phyloP scores from a whole-genome alignment of 2,329 filamentous ascomycete genomes.

The Kalaharituber pfeilii region DNA sequence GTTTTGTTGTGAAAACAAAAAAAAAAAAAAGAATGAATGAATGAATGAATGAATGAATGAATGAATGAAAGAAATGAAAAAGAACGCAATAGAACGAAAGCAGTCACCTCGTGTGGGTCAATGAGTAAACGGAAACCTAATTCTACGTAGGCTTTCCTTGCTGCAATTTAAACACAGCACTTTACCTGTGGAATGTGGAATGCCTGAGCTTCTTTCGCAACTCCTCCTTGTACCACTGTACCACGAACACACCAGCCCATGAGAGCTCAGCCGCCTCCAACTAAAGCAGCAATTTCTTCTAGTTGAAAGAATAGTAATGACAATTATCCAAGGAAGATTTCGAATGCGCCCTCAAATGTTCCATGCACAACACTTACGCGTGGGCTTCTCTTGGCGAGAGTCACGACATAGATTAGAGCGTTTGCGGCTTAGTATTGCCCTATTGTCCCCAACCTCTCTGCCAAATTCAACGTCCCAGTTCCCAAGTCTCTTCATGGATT shows the following conservation, averaged over 20 bases:
- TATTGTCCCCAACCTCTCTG: too few species aligned
- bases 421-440: not conserved
- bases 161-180: not conserved
- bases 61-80: not conserved
- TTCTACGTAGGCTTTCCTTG: not conserved
- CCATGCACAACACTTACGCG: not conserved
- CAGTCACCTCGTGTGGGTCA: too few species aligned
- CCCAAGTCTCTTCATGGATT: too few species aligned
- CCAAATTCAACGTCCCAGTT: not conserved
- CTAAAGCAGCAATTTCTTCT: too few species aligned
- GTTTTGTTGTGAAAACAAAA: not conserved
- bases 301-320: too few species aligned
- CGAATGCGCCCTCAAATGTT: not conserved
- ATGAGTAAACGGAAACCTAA: not conserved
- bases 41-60: not conserved
- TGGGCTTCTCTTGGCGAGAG: not conserved
- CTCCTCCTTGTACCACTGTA: not conserved
- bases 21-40: not conserved
- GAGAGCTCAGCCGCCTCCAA: too few species aligned
- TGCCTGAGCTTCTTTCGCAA: not conserved
- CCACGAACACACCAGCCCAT: not conserved
- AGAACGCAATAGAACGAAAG: not conserved
- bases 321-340: constrained; percentile 1
- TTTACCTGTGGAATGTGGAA: too few species aligned
- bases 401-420: not conserved